phyloP scores from a whole-genome alignment of 2,329 filamentous ascomycete genomes.

The Ascochyta clinopodiicola region DNA sequence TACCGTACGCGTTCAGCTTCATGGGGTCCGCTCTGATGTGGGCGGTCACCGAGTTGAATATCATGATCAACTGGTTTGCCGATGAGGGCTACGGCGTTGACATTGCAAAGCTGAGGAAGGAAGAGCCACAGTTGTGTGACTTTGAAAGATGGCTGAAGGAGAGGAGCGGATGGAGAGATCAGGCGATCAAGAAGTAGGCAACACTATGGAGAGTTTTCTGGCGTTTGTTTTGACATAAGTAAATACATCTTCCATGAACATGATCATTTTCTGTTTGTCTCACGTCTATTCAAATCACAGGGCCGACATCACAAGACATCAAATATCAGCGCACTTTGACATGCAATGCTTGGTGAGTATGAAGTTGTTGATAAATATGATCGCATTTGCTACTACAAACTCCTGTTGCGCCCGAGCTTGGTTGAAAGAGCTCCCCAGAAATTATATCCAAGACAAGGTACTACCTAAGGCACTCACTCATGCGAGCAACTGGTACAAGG shows the following conservation, averaged over 20 bases:
- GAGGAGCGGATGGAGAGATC: slow-evolving; percentile 53
- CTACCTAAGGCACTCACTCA: neutral
- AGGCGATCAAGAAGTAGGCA: slow-evolving; percentile 21
- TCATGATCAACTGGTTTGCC: slow-evolving; percentile 61
- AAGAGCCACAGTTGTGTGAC: slow-evolving; percentile 55
- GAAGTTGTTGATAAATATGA: neutral
- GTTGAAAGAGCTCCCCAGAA: neutral
- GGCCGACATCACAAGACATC: neutral
- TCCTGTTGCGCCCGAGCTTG: neutral
- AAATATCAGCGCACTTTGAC: neutral
- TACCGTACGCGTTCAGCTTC: slow-evolving; percentile 53
- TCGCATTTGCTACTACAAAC: neutral
- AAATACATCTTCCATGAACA: neutral
- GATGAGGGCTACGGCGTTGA: slow-evolving; percentile 57
- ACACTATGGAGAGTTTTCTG: neutral
- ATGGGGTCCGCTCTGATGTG: slow-evolving; percentile 52
- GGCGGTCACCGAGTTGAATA: slow-evolving; percentile 52
- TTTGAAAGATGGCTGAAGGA: slow-evolving; percentile 58
- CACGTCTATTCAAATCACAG: neutral
- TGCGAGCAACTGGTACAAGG: slow-evolving; percentile 39
- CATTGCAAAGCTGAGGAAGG: slow-evolving; percentile 50
- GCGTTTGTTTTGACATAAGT: neutral
- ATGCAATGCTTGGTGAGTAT: neutral
- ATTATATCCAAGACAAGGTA: neutral
- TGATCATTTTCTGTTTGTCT: neutral